Evolutionary conservation across 2,329 filamentous ascomycete genomes (phyloP), one percentile per base, ranked within the genome.

Genomic region (Hypoxylon sp.): DNA sequence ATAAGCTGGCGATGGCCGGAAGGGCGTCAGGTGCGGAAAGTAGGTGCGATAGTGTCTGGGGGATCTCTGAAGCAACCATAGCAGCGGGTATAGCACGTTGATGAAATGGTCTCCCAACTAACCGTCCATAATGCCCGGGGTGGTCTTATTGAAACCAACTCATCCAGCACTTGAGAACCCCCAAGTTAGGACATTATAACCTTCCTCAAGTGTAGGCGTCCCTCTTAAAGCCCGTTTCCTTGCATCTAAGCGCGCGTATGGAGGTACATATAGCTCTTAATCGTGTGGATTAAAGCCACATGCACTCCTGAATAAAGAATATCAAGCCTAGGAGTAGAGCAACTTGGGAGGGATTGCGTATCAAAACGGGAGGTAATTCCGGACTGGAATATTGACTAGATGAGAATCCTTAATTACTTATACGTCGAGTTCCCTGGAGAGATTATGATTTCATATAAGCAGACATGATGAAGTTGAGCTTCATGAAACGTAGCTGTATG

Each of bases 11-110:
- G 16, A 23, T 6, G 23, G 25, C 51, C 0, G 12, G 19, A 52
- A 48, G 55, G 25, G 47, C 32, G 16, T 50, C 29, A 12, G 47
- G 52, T 5, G 41, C 25, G 32, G 39, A 41, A 8, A 61, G 51
- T 12, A 57, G 51, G 30, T 56, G 59, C 23, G 62, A 58, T 19
- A 68, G 65, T 30, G 56, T 69, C 3, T 68, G 67, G 69, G 69
- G 64, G n/a, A 56, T 67, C 6, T 48, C 63, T 3, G 63, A 54
- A 41, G 47, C 43, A 27, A 47, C 11, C 23, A 14, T 47, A 27
- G 37, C 37, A 41, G 47, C 30, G 6, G 58, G 43, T 34, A 65
- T 48, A 60, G 61, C 37, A 63, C 27, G 30, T 37, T 56, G 39
- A 59, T 37, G 19, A 63, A 34, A 27, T 16, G 34, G 23, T 45